Percentiles rank a stretch among this genome's conserved stretches.
phyloP scores from a whole-genome alignment of 2,329 filamentous ascomycete species.

The Penicillium italicum region DNA sequence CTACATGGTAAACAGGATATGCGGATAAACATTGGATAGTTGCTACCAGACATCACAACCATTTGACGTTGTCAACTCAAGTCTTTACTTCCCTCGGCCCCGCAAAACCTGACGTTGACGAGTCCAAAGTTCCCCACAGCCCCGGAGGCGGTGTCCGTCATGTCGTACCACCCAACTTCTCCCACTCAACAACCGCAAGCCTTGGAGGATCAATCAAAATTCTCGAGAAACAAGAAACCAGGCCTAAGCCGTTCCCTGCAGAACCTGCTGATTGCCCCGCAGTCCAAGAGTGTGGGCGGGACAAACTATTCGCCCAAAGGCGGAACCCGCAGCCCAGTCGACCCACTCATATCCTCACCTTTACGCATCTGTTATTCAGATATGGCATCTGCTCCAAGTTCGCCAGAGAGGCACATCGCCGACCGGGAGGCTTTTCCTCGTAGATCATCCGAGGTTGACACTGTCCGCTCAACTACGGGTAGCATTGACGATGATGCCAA shows the following conservation, averaged over 20 bases:
- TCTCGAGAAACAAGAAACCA: background rate
- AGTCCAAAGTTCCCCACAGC: constrained; percentile 20
- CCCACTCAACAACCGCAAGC: constrained; percentile 55
- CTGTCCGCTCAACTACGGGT: constrained; percentile 12
- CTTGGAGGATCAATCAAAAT: background rate
- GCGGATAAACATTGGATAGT: no score
- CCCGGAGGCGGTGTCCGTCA: constrained; percentile 29
- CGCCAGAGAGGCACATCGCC: constrained; percentile 25
- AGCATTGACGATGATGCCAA: constrained; percentile 11
- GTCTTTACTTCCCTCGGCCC: no score
- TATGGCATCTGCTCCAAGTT: constrained; percentile 33
- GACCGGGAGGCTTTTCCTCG: constrained; percentile 38
- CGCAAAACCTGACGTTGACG: no score
- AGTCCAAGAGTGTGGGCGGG: constrained; percentile 37
- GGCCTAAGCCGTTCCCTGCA: constrained; percentile 59
- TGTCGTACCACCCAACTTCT: constrained; percentile 28
- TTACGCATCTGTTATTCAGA: constrained; percentile 33
- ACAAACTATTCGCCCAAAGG: constrained; percentile 28
- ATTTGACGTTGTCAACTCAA: no score
- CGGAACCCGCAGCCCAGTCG: constrained; percentile 22
- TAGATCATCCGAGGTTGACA: constrained; percentile 34
- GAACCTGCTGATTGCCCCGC: constrained; percentile 55
- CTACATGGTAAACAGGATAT: no score
- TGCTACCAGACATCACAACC: no score
- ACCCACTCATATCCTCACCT: constrained; percentile 31